Percentiles rank a stretch among this genome's conserved stretches.
These are phyloP conservation scores for Erysimum pusillum DNA, from an alignment of 441 rosid genomes.

Conservation along the genomic window DNA sequence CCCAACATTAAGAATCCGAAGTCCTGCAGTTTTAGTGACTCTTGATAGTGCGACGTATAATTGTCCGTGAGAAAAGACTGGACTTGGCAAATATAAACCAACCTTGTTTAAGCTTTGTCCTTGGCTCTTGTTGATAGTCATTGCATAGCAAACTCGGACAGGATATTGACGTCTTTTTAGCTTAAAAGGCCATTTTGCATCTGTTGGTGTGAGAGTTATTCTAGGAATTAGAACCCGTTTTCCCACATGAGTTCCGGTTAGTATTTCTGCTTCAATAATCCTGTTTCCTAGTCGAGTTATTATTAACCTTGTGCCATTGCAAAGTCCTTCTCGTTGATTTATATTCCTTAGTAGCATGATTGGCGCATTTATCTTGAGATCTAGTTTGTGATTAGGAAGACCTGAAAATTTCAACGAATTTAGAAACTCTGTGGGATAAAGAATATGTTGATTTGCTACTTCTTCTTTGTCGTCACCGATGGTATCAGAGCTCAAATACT, in stretches of 20 bases:
- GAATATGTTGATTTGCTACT: conserved; percentile 17
- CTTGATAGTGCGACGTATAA: conserved; percentile 6
- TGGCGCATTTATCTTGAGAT: neutral
- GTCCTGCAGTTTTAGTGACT: neutral
- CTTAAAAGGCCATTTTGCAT: neutral
- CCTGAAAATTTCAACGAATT: neutral
- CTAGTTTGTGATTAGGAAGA: neutral
- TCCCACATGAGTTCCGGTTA: neutral
- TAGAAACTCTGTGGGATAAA: neutral
- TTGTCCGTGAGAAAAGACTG: neutral
- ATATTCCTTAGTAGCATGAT: conserved; percentile 1
- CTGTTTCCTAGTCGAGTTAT: neutral
- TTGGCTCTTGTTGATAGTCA: conserved; percentile 2
- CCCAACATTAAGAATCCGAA: neutral
- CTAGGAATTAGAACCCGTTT: neutral
- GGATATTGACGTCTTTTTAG: neutral
- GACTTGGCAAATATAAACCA: neutral
- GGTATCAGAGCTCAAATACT: conserved; percentile 2
- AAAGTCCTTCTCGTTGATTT: neutral
- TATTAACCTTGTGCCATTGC: conserved; percentile 20
- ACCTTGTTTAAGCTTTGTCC: neutral
- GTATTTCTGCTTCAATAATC: neutral
- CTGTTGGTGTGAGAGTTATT: neutral
- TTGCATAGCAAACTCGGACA: neutral
- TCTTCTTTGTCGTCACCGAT: conserved; percentile 17